Percentiles rank a stretch among this genome's conserved stretches.
These are phyloP conservation scores for Trichoderma polysporum DNA, from an alignment of 2,329 filamentous ascomycete genomes.

Conservation along the genomic window DNA sequence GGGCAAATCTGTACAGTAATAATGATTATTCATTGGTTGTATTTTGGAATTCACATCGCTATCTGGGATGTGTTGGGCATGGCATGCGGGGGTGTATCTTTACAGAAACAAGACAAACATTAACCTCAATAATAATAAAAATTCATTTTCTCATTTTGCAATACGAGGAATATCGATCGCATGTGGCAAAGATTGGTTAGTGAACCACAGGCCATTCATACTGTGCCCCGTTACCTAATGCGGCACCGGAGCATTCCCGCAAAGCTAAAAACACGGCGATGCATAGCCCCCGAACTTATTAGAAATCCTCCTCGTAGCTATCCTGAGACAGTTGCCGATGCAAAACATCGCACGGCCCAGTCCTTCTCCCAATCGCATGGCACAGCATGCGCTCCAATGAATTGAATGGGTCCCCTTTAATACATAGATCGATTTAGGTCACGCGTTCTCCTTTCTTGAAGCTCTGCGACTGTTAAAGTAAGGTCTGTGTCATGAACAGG, in stretches of 20 bases:
- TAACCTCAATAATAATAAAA: not conserved
- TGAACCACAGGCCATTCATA: not conserved
- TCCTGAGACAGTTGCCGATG: conserved; percentile 11
- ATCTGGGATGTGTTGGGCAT: not conserved
- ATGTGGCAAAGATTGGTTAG: not conserved
- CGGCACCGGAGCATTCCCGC: not conserved
- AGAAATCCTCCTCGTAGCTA: conserved; percentile 2
- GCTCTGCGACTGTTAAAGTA: not conserved
- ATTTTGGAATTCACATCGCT: not conserved
- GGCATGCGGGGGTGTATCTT: not conserved
- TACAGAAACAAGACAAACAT: not conserved
- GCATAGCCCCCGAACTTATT: not conserved
- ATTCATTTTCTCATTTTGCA: not conserved
- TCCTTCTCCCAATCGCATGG: not conserved
- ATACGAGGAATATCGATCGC: not conserved
- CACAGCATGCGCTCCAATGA: conserved; percentile 9
- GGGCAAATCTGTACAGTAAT: too few relatives aligned
- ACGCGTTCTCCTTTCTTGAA: conserved; percentile 18
- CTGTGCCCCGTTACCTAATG: conserved; percentile 2
- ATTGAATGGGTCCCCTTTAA: conserved; percentile 12
- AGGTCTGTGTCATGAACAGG: conserved; percentile 3
- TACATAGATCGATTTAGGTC: conserved; percentile 15
- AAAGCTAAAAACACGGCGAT: not conserved
- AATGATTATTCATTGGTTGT: not conserved
- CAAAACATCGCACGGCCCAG: conserved; percentile 11